phyloP scores from a whole-genome alignment of 2,329 filamentous ascomycete species.

The Talaromyces piceae region DNA sequence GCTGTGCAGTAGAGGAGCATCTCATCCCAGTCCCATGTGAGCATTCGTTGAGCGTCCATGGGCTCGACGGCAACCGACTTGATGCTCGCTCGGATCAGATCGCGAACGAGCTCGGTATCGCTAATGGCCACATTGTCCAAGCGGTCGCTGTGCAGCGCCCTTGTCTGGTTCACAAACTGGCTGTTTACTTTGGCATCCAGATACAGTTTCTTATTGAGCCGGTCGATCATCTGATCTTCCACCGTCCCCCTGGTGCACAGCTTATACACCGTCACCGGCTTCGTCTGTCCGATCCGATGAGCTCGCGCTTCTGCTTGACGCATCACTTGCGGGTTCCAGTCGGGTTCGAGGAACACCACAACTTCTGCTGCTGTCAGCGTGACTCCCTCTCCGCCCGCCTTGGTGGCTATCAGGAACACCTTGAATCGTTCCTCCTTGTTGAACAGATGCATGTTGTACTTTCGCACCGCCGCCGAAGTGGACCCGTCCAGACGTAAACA shows the following conservation, averaged over 20 bases:
- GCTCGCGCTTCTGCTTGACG: conserved; percentile 49
- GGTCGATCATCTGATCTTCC: conserved; percentile 52
- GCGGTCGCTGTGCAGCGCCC: not conserved
- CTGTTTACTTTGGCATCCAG: conserved; percentile 55
- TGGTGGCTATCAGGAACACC: conserved; percentile 50
- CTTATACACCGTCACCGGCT: conserved; percentile 50
- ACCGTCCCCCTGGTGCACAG: conserved; percentile 51
- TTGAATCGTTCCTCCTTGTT: conserved; percentile 43
- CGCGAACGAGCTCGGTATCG: not conserved
- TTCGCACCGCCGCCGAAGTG: conserved; percentile 43
- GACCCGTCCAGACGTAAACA: conserved; percentile 43
- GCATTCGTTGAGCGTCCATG: conserved; percentile 50
- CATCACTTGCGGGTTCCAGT: conserved; percentile 49
- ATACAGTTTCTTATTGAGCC: conserved; percentile 56
- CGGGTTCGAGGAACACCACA: conserved; percentile 51
- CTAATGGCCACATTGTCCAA: not conserved
- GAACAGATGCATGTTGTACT: conserved; percentile 48
- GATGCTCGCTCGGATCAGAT: conserved; percentile 45
- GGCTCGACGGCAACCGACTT: conserved; percentile 45
- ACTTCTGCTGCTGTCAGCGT: conserved; percentile 48
- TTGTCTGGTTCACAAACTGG: conserved; percentile 35
- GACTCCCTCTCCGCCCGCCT: conserved; percentile 50
- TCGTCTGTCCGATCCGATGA: conserved; percentile 49
- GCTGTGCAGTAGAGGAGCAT: conserved; percentile 16
- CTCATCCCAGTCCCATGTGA: conserved; percentile 44